Evolutionary conservation across 2,329 filamentous ascomycete species (phyloP), one percentile per base, ranked within the genome.

Genomic region (Penicillium sp.): DNA sequence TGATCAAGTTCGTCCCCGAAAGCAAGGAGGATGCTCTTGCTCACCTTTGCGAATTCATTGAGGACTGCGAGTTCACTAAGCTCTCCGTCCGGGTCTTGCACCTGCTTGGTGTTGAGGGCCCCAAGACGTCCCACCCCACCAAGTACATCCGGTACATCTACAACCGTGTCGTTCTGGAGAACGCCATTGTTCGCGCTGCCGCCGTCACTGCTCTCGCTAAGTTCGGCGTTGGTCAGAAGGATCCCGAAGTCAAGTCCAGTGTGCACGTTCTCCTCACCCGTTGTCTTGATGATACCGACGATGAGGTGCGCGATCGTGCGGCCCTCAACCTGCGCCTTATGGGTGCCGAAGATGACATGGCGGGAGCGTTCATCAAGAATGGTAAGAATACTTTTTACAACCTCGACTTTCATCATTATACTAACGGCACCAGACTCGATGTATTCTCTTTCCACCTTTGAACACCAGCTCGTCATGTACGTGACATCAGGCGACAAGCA

Each of bases 121-220:
- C 94, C 57, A 95, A 94, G 77, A 96, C 92, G 3, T 86, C 89
- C 14, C 90, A 96, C 65, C 94, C 94, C 0, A 97, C 94, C 50
- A 97, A 99, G 80, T 99, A 96, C 72, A 96, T 99, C 63, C 89
- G 94, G 51, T 99, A 97, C 74, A 99, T 99, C 69, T 99, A 99
- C 79, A 99, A 99, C 78, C 85, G 94, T 53, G 92, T 99, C 20
- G 94, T 99, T 14, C 78, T 99, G 46, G 94, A 99, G 75, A 99
- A 99, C 69, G 91, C 94, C 36, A 91, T 96, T 57, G 92, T 99
- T 18, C 84, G 94, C 62, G 94, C 94, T 44, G 92, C 94, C 9
- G 94, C 94, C 46, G 95, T 97, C 22, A 97, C 94, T 22, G 94
- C 94, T 2, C 76, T 99, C 56, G 90, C 92, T 65, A 99, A 97